Evolutionary conservation across 1,284 basidiomycete genomes (phyloP), one percentile per base, ranked within the genome.

Genomic region (Pseudozyma thailandica): DNA sequence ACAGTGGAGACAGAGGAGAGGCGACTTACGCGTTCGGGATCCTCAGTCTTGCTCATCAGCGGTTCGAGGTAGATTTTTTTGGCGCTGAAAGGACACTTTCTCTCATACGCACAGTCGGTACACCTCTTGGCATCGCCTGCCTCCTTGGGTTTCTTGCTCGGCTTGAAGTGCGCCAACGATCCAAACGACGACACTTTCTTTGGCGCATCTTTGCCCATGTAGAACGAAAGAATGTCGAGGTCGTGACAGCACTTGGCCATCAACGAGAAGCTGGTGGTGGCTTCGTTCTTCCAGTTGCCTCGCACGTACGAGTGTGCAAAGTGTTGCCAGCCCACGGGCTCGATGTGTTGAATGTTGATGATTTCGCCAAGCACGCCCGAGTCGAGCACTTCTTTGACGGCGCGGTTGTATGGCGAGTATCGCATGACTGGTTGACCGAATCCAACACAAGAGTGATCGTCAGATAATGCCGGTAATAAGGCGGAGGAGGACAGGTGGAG

Each of bases 301-400:
- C 62, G 55, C 42, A 65, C 62, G 47, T 65, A 65, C 43, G 55
- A 58, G 48, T 65, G 62, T 26, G 62, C 62, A 54, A 65, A 65
- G 50, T 65, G 62, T 51, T 65, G 62, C 62, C 62, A 65, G 9
- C 62, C 62, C 7, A 65, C 56, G 20, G 62, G 62, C 25, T 65
- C 62, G 30, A 65, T 65, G 50, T 65, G 62, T 43, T 65, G 62
- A n/a, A 65, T 65, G 48, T 65, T 65, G 62, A 65, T 55, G 43
- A 65, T 65, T 28, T 65, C 62, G 21, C 62, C 62, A 10, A 65
- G 42, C 18, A 65, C 56, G 30, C 62, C 62, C 6, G 62, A 65
- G 26, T 65, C 62, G 27, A 65, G 23, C 23, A 65, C 62, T 28
- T 65, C 44, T 27, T 59, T 65, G 46, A 65, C 62, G 4, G 62